phyloP scores from a whole-genome alignment of 805 yeast genomes.

The Cyberlindnera japonica region DNA sequence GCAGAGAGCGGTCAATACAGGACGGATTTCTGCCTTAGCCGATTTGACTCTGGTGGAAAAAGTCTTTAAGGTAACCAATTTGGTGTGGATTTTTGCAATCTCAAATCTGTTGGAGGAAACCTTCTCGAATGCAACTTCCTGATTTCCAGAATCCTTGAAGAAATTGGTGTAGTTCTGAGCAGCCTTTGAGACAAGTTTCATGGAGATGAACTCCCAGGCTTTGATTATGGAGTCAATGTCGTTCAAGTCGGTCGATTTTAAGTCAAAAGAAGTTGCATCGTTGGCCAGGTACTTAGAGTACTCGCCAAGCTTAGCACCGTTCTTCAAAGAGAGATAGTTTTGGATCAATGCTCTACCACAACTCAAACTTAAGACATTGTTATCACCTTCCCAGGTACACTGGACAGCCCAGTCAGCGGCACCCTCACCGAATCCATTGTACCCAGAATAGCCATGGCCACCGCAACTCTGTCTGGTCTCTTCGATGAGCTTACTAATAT shows the following conservation, averaged over 20 bases:
- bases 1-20: conserved; percentile 51
- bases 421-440: conserved; percentile 83
- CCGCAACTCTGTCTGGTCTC: conserved; percentile 65
- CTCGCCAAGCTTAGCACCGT: conserved; percentile 29
- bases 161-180: conserved; percentile 14
- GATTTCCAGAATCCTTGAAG: conserved; percentile 9
- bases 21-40: conserved; percentile 31
- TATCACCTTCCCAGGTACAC: conserved; percentile 98
- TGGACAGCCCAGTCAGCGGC: conserved; percentile 92
- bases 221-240: conserved; percentile 14
- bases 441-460: conserved; percentile 81
- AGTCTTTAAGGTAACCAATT: conserved; percentile 32
- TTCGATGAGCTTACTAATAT: conserved; percentile 71
- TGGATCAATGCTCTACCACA: conserved; percentile 67
- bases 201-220: conserved; percentile 34
- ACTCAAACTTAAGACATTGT: conserved; percentile 76
- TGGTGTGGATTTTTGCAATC: conserved; percentile 36
- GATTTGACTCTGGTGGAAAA: conserved; percentile 26
- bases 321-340: conserved; percentile 33
- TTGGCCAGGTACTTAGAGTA: conserved; percentile 29
- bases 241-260: conserved; percentile 21
- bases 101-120: conserved; percentile 26
- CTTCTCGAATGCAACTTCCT: conserved; percentile 24
- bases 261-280: neutral
- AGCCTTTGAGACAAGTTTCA: conserved; percentile 17